Evolutionary conservation across 2,329 filamentous ascomycete genomes (phyloP), one percentile per base, ranked within the genome.

Genomic region (Chrysoporthe austroafricana): DNA sequence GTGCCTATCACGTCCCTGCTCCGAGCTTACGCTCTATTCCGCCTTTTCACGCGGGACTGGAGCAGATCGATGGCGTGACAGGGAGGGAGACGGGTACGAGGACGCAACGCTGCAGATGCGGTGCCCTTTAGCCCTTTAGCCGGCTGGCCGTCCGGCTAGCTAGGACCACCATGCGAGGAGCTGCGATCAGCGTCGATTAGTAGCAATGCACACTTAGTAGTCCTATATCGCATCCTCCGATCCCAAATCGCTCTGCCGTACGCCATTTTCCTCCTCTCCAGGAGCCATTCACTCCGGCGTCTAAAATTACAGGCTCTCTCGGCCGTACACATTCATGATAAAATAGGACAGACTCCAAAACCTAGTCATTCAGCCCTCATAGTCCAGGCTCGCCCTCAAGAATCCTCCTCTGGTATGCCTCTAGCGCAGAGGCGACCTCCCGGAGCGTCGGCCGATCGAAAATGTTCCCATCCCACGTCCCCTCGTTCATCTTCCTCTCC

Each of bases 381-480:
- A 16, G 13, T 42, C 32, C 16, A 26, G n/a, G 36, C 4, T 26
- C 56, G 34, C 32, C 62, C 21, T 21, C 5, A 8, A 59, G n/a
- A 26, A 60, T 4, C 50, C 46, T 34, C 16, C 21, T n/a, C 48
- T 69, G 61, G 52, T 72, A 71, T 6, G 62, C 65, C 46, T 75
- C 66, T 52, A 81, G 70, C 44, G 67, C 68, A 3, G 70, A 68
- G 2, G 81, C 65, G 46, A 86, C 82, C 69, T 86, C 79, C 50
- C 73, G 75, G 58, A 87, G 72, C 9, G 71, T 82, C 1, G 85
- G 85, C 7, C 85, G 78, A 39, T 78, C 74, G 70, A 82, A 87
- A 70, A 81, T 81, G 69, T 87, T 87, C 59, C 81, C 81, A 26
- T 81, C 78, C 84, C 84, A 86, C 57, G 75, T 73, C 2, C 84